Evolutionary conservation across 768 basidiomycete genomes (phyloP), one percentile per base, ranked within the genome.

Genomic region (Naematelia aurantialba): DNA sequence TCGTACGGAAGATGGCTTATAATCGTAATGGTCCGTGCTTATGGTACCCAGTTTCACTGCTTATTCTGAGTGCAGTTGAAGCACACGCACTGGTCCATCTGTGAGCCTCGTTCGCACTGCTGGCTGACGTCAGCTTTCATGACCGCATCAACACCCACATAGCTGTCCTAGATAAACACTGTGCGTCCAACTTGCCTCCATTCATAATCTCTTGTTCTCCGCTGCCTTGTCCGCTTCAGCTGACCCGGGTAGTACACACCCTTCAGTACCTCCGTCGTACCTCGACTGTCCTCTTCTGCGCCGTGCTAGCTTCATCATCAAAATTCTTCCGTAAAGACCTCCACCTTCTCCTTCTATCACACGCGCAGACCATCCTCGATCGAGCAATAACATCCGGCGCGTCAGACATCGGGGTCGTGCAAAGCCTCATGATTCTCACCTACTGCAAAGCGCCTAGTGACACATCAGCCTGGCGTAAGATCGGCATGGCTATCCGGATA

Each of bases 381-480:
- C 83, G 84, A 58, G 89, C 89, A 8, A 90, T 92, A 68, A 81
- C 84, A 29, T 85, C 87, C 62, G 82, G 82, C n/a, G 86, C 83
- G 83, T 87, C 89, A 73, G 82, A 85, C 61, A 85, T 93, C 53
- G 91, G 91, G 76, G 85, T 91, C 21, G 87, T 89, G 3, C 91
- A 94, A 77, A 89, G 89, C 25, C 89, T 91, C 73, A 86, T 88
- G 19, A 90, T 89, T 67, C 80, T 93, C 60, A 89, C 87, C 39
- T 93, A 92, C 76, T 93, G 89, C 89, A 87, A 83, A 73, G 88
- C 89, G 67, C 87, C 89, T 42, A 85, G 88, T 62, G 91, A 94
- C 66, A 88, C 85, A 10, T 60, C 58, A 13, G 64, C 61, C 3
- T 69, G 67, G 67, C 52, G 57, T 30, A 65, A 60, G 49, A 65